A percentile compares a stretch with the other conserved stretches of the same genome.
phyloP scores from a whole-genome alignment of 768 basidiomycete species.

The Naganishia kalamii region DNA sequence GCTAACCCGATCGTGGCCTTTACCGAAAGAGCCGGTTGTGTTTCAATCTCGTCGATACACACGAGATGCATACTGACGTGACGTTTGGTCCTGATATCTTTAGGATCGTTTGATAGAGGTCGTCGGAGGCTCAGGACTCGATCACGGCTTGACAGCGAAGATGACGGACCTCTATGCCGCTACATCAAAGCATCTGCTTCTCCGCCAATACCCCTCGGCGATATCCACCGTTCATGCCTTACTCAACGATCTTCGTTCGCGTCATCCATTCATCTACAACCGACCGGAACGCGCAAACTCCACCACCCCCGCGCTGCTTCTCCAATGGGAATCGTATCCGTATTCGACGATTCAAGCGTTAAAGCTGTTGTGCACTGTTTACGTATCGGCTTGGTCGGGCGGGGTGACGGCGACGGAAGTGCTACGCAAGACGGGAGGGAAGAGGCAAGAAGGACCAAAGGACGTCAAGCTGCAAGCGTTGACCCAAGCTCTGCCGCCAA shows the following conservation, averaged over 20 bases:
- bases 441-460: neutral
- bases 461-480: neutral
- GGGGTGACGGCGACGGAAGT: neutral
- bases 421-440: neutral
- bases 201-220: conserved; percentile 6
- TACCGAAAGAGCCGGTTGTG: no score
- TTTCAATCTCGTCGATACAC: no score
- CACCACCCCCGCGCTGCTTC: neutral
- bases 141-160: no score
- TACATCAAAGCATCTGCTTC: conserved; percentile 12
- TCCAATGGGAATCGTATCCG: conserved; percentile 11
- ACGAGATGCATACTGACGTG: no score
- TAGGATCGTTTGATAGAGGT: no score
- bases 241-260: conserved; percentile 2
- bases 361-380: conserved; percentile 2
- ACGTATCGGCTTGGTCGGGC: conserved; percentile 8
- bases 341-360: conserved; percentile 8
- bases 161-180: conserved; percentile 14
- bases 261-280: conserved; percentile 16
- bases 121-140: no score
- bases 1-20: no score
- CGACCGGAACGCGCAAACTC: neutral
- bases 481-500: neutral
- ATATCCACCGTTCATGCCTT: conserved; percentile 6
- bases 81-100: no score